Evolutionary conservation across 495 filamentous ascomycete species (phyloP), one percentile per base, ranked within the genome.

Genomic region (Aspergillus indologenus): DNA sequence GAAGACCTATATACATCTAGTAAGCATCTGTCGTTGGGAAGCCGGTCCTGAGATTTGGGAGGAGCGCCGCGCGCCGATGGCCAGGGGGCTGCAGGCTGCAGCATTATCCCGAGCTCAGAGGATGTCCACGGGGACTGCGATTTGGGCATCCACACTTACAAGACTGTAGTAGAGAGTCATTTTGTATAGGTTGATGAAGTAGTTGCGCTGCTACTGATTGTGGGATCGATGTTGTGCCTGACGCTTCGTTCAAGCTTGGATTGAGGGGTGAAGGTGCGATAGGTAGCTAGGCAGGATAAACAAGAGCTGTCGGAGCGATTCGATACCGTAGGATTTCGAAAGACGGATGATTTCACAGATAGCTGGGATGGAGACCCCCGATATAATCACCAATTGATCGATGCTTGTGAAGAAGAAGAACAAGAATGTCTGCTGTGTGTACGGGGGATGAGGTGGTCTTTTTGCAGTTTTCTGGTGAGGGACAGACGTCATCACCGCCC

Each of bases 81-180:
- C 29, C 3, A 15, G 43, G 46, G 53, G 46, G 26, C 24, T 57
- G 29, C 22, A 63, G 63, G 60, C 64, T 52, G 50, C 54, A 64
- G 44, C 55, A 29, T 50, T 56, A 51, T 23, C 20, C 47, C 45
- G 18, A 48, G 5, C 31, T 20, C n/a, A 3, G 19, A 29, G 17
- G 23, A 34, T 29, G 22, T 20, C 29, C 43, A 26, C 18, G 8
- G 14, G 22, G 19, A 54, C 20, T 34, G 2, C 12, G 40, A 21
- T 12, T 0, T 14, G 14, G 20, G 4, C 19, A 12, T 15, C 3
- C 17, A 5, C 48, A 85, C 91, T 70, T 90, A 97, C 94, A 56
- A 98, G 84, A 66, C 85, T 92, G 83, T 96, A 98, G 82, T 98
- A 98, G 73, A 98, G 92, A 76, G 95, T 98, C 94, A 98, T 98